Evolutionary conservation across 106 monocot genomes (phyloP).

Genomic region (Hemerocallis citrina): DNA sequence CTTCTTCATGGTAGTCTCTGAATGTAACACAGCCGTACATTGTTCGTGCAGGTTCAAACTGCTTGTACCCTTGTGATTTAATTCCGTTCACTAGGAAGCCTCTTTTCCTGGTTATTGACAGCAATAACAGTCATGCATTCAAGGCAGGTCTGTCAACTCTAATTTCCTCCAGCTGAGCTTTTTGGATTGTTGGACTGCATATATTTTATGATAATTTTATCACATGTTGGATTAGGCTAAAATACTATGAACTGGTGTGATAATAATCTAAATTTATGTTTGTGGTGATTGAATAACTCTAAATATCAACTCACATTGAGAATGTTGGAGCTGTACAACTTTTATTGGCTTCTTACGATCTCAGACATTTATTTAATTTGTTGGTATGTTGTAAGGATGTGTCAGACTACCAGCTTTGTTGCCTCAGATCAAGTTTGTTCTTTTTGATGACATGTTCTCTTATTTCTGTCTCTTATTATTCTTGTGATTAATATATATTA

Average conservation of each 20-base stretch:
- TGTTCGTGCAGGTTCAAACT: constrained; percentile 53
- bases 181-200: not conserved
- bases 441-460: too few relatives aligned
- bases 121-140: constrained; percentile 59
- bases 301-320: too few relatives aligned
- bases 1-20: not conserved
- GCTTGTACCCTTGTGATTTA: constrained; percentile 78
- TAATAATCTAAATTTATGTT: not conserved
- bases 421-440: too few relatives aligned
- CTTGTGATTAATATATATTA: too few relatives aligned
- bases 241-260: not conserved
- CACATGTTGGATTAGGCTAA: too few relatives aligned
- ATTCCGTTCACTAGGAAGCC: constrained; percentile 93
- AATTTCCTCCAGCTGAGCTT: constrained; percentile 7
- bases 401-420: too few relatives aligned
- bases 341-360: not conserved
- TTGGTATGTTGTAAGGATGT: too few relatives aligned
- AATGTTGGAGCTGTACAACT: not conserved
- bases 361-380: too few relatives aligned
- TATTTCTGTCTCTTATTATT: too few relatives aligned
- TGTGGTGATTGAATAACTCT: not conserved
- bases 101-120: constrained; percentile 87
- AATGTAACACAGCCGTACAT: not conserved
- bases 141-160: constrained; percentile 77
- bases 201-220: not conserved